Evolutionary conservation across 2,329 filamentous ascomycete species (phyloP).

Genomic region (Chalara sp.): DNA sequence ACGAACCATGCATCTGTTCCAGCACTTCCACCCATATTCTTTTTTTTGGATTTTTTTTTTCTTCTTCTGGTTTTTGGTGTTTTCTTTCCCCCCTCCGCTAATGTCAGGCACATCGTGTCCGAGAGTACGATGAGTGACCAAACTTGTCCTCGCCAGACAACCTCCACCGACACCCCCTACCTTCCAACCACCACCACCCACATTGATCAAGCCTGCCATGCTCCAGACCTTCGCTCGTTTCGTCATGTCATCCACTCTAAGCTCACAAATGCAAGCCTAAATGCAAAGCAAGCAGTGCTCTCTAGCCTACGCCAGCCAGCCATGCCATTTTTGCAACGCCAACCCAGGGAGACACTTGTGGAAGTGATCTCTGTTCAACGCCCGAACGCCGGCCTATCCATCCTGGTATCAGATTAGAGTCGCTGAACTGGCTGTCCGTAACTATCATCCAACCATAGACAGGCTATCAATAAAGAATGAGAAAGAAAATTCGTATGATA

Average conservation of each 20-base stretch:
- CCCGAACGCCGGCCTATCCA: constrained; percentile 22
- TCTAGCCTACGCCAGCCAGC: constrained; percentile 22
- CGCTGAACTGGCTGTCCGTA: constrained; percentile 26
- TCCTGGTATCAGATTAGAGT: constrained; percentile 25
- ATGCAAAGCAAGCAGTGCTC: constrained; percentile 19
- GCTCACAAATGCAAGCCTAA: constrained; percentile 16
- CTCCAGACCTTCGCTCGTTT: constrained; percentile 5
- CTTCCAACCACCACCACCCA: constrained; percentile 11
- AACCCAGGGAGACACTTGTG: constrained; percentile 20
- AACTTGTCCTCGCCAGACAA: constrained; percentile 14
- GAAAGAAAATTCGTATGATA: constrained; percentile 28
- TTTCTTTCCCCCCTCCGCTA: constrained; percentile 10
- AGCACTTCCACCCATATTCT: constrained; percentile 13
- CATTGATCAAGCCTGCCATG: constrained; percentile 10
- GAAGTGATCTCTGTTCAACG: constrained; percentile 19
- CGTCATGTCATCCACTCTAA: constrained; percentile 8
- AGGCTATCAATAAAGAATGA: constrained; percentile 13
- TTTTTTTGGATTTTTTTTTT: constrained; percentile 16
- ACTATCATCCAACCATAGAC: constrained; percentile 21
- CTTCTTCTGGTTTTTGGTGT: constrained; percentile 13
- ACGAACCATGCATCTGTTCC: constrained; percentile 13
- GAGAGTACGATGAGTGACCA: constrained; percentile 21
- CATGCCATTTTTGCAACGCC: constrained; percentile 23
- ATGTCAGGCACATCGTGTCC: constrained; percentile 21
- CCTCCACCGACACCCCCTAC: constrained; percentile 10